These are phyloP conservation scores for Lipomyces orientalis DNA, from an alignment of 805 yeast genomes.

Conservation along the genomic window DNA sequence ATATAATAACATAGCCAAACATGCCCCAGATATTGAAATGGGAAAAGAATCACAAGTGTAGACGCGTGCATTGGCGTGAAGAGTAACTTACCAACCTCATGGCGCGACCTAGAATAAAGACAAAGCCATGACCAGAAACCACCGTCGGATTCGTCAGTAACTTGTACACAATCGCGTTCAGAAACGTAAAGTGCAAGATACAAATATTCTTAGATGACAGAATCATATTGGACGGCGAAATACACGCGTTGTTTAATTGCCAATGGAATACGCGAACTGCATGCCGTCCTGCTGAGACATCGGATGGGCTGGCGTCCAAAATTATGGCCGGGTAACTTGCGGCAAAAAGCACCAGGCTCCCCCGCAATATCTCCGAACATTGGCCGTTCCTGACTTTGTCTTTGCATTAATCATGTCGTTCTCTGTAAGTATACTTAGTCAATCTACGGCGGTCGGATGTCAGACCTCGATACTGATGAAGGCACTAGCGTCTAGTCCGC, in stretches of 20 bases:
- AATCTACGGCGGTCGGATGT: neutral
- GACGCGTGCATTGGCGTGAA: neutral
- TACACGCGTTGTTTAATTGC: neutral
- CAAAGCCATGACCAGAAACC: slow-evolving; percentile 33
- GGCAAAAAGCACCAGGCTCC: neutral
- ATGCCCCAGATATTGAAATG: neutral
- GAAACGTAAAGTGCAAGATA: slow-evolving; percentile 34
- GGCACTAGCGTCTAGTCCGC: slow-evolving; percentile 52
- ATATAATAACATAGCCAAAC: neutral
- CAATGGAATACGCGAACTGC: neutral
- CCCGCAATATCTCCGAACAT: neutral
- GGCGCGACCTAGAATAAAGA: slow-evolving; percentile 35
- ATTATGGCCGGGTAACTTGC: slow-evolving; percentile 6
- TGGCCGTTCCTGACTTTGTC: neutral
- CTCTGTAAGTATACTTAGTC: slow-evolving; percentile 17
- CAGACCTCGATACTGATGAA: neutral
- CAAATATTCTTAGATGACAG: slow-evolving; percentile 33
- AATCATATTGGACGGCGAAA: slow-evolving; percentile 23
- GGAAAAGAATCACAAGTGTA: neutral
- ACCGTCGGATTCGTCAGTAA: slow-evolving; percentile 32
- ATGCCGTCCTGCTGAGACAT: too few relatives aligned
- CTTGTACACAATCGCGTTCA: slow-evolving; percentile 33
- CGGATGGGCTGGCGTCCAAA: too few relatives aligned
- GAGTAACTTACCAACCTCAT: slow-evolving; percentile 28
- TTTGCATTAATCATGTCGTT: slow-evolving; percentile 19